Percentiles rank a stretch among this genome's conserved stretches.
Evolutionary conservation across 257 asterid species (phyloP).

Genomic region (Echium plantagineum): DNA sequence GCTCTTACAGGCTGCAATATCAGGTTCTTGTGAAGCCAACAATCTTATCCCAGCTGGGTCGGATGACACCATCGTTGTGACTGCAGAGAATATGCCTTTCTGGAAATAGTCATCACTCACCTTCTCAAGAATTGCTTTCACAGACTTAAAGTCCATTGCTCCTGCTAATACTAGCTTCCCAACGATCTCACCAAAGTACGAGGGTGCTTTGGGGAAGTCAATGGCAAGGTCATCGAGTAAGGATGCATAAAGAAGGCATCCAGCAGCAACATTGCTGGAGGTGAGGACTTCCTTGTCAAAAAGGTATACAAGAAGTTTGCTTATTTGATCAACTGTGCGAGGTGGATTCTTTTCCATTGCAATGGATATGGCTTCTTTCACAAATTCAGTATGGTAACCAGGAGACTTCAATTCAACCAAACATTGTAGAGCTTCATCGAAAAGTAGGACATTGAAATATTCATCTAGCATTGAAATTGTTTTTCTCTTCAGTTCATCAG

Average conservation of each 20-base stretch:
- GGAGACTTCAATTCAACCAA: conserved; percentile 77
- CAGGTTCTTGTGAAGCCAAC: conserved; percentile 56
- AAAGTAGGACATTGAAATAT: conserved; percentile 46
- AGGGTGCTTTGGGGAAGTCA: conserved; percentile 84
- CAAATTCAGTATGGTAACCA: conserved; percentile 62
- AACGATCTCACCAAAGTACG: conserved; percentile 64
- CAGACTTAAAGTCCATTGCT: conserved; percentile 48
- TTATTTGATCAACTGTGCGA: conserved; percentile 35
- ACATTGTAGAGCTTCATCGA: conserved; percentile 77
- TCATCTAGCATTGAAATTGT: conserved; percentile 60
- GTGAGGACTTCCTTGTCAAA: conserved; percentile 36
- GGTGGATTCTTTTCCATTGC: conserved; percentile 81
- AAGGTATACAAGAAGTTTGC: conserved; percentile 48
- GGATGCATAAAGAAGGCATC: conserved; percentile 42
- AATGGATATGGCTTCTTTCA: conserved; percentile 55
- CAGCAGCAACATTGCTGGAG: conserved; percentile 31
- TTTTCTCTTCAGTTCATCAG: conserved; percentile 51
- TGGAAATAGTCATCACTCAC: conserved; percentile 47
- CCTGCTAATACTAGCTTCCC: conserved; percentile 51
- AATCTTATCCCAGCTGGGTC: conserved; percentile 34
- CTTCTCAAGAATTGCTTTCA: conserved; percentile 41
- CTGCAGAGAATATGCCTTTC: conserved; percentile 42
- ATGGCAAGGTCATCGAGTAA: conserved; percentile 73
- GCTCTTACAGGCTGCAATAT: conserved; percentile 51
- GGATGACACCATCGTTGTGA: conserved; percentile 26